Conservation (phyloP, 306 rosid genomes). For the Morella rubra region DNA sequence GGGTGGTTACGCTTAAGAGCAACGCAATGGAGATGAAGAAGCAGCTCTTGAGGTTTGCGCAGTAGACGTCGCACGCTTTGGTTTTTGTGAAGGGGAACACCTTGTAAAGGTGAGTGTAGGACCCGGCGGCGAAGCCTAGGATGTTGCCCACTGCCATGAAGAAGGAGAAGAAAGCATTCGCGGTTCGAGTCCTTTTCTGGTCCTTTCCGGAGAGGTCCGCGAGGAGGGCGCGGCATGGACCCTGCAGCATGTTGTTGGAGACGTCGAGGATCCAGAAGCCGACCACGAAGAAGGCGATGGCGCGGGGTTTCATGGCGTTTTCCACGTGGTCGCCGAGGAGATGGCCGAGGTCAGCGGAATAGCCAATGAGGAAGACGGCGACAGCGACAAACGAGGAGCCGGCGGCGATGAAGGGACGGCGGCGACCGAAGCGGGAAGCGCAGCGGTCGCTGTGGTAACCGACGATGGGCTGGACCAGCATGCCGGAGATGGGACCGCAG, state of each 20-base stretch:
- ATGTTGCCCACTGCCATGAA: conserved; percentile 87
- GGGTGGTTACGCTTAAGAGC: conserved; percentile 24
- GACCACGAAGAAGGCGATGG: conserved; percentile 58
- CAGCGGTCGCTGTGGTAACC: conserved; percentile 88
- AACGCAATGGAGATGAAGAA: conserved; percentile 67
- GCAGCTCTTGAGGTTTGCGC: conserved; percentile 80
- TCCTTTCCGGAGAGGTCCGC: conserved; percentile 62
- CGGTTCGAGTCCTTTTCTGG: conserved; percentile 42
- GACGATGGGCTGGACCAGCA: conserved; percentile 76
- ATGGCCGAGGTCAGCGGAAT: conserved; percentile 79
- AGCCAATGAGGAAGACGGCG: conserved; percentile 81
- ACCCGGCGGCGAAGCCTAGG: conserved; percentile 71
- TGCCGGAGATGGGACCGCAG: conserved; percentile 85
- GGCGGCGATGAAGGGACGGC: conserved; percentile 75
- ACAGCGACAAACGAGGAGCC: conserved; percentile 50
- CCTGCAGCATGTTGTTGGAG: conserved; percentile 77
- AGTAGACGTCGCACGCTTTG: conserved; percentile 65
- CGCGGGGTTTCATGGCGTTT: conserved; percentile 40
- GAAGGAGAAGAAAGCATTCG: conserved; percentile 64
- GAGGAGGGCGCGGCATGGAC: conserved; percentile 67
- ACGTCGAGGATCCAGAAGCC: conserved; percentile 88
- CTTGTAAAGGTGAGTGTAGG: conserved; percentile 44
- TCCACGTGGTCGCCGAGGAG: conserved; percentile 39
- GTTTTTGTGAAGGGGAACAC: conserved; percentile 64
- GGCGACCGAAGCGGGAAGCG: conserved; percentile 80